Evolutionary conservation across 257 asterid species (phyloP).

Genomic region (Jacaranda mimosifolia): DNA sequence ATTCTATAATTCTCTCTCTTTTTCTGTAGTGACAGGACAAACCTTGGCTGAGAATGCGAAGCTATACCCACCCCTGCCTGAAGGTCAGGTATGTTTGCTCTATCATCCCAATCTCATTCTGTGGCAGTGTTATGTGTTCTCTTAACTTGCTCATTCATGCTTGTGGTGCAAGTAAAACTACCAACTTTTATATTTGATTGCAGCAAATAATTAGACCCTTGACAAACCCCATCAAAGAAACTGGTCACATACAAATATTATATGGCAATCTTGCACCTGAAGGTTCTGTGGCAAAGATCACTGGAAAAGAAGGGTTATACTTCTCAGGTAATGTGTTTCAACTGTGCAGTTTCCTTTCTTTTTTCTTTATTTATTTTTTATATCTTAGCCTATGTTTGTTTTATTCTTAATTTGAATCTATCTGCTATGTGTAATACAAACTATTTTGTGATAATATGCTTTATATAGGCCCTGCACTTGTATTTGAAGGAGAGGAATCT

Average conservation of each 20-base stretch:
- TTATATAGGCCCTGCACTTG: conserved; percentile 85
- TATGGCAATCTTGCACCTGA: conserved; percentile 98
- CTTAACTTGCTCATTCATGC: conserved; percentile 27
- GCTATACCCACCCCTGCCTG: conserved; percentile 77
- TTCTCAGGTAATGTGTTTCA: conserved; percentile 67
- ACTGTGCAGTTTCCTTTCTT: background rate
- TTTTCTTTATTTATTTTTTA: background rate
- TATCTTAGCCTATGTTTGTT: conserved; percentile 3
- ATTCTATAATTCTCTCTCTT: conserved; percentile 10
- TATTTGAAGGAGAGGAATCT: conserved; percentile 96
- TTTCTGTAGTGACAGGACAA: conserved; percentile 80
- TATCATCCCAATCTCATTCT: conserved; percentile 18
- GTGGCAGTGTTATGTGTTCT: conserved; percentile 22
- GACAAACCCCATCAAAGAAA: conserved; percentile 89
- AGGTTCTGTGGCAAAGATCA: conserved; percentile 97
- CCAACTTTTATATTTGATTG: conserved; percentile 37
- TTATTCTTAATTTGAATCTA: conserved; percentile 2
- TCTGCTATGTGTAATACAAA: background rate
- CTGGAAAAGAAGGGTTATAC: conserved; percentile 96
- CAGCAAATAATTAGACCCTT: conserved; percentile 92
- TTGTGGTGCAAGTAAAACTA: conserved; percentile 23
- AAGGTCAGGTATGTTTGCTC: conserved; percentile 74
- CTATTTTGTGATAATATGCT: conserved; percentile 2
- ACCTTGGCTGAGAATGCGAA: conserved; percentile 94
- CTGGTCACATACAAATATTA: conserved; percentile 92